phyloP scores from a whole-genome alignment of 2,329 filamentous ascomycete species.

The Penicillium palitans region DNA sequence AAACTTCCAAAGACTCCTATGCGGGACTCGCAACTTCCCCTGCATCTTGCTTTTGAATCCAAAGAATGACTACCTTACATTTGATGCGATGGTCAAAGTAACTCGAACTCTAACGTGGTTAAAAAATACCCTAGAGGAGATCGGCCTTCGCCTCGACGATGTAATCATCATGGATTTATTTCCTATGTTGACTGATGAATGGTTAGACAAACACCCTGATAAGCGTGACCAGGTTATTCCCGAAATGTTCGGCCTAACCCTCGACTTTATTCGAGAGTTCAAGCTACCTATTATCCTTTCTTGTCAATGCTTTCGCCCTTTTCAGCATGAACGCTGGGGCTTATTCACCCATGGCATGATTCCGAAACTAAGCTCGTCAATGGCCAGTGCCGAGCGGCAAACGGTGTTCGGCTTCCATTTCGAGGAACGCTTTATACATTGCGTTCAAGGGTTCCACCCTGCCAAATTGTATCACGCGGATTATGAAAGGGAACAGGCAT shows the following conservation, averaged over 20 bases:
- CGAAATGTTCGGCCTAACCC: not conserved
- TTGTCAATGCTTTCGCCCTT: not conserved
- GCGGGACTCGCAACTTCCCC: not conserved
- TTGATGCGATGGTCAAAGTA: not conserved
- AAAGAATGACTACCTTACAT: not conserved
- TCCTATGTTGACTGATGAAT: not conserved
- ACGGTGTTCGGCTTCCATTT: not conserved
- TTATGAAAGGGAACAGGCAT: not conserved
- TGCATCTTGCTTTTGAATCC: not conserved
- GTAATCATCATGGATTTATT: slow-evolving; percentile 1
- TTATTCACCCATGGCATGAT: not conserved
- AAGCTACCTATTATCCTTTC: not conserved
- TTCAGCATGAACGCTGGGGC: not conserved
- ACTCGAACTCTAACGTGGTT: not conserved
- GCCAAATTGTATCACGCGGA: not conserved
- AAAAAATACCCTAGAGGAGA: not conserved
- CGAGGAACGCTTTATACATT: not conserved
- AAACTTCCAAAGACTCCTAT: not conserved
- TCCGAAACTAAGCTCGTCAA: not conserved
- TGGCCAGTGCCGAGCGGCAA: not conserved
- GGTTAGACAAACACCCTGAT: not conserved
- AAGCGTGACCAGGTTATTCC: not conserved
- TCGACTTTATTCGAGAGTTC: not conserved
- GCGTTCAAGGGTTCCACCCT: not conserved
- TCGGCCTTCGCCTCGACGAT: not conserved